Evolutionary conservation across 2,329 filamentous ascomycete genomes (phyloP).

Genomic region (Verticillium klebahnii): DNA sequence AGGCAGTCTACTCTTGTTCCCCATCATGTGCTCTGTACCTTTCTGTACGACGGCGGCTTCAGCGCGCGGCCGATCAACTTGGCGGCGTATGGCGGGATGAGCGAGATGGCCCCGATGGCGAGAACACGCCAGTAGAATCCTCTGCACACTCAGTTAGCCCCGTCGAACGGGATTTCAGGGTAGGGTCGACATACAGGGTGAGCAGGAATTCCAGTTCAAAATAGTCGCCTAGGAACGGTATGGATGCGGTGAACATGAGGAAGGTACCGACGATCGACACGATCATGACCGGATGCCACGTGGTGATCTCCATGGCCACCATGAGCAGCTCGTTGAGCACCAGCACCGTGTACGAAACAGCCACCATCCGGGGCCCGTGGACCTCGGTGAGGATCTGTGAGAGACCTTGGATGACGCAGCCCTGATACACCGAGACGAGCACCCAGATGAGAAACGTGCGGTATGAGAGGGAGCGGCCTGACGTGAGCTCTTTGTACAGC

Average conservation of each 20-base stretch:
- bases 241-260: conserved; percentile 70
- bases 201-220: conserved; percentile 80
- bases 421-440: conserved; percentile 90
- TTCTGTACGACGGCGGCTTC: conserved; percentile 90
- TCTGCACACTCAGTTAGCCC: conserved; percentile 30
- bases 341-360: conserved; percentile 86
- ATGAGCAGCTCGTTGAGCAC: conserved; percentile 94
- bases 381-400: conserved; percentile 82
- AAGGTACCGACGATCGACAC: conserved; percentile 78
- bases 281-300: conserved; percentile 94
- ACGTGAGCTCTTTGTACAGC: conserved; percentile 94
- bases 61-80: conserved; percentile 82
- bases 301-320: conserved; percentile 95
- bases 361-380: conserved; percentile 71
- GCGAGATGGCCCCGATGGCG: conserved; percentile 72
- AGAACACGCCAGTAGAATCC: conserved; percentile 85
- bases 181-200: conserved; percentile 49
- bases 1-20: background rate
- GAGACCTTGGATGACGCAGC: conserved; percentile 90
- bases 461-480: conserved; percentile 81
- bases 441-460: conserved; percentile 97
- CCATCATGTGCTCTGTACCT: conserved; percentile 60
- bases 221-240: conserved; percentile 86
- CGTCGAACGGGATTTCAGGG: background rate
- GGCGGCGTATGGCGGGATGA: conserved; percentile 81